A percentile compares a stretch with the other conserved stretches of the same genome.
Evolutionary conservation across 1,284 basidiomycete genomes (phyloP).

Genomic region (Albatrellus sp.): DNA sequence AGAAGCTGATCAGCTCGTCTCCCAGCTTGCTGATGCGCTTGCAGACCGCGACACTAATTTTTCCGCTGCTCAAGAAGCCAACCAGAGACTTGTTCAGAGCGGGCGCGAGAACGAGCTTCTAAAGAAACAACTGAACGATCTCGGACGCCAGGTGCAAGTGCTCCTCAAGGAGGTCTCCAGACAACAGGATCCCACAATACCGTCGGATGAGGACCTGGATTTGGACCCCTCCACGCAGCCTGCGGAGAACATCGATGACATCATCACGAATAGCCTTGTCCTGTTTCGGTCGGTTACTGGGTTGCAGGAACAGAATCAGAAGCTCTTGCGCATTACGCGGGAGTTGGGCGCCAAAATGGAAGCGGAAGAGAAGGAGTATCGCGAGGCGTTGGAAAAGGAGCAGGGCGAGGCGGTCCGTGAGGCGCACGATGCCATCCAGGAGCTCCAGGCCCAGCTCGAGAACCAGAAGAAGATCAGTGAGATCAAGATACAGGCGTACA

Average conservation of each 20-base stretch:
- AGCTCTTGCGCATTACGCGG: slow-evolving; percentile 73
- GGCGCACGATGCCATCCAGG: slow-evolving; percentile 77
- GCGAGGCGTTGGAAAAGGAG: slow-evolving; percentile 52
- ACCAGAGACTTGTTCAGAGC: slow-evolving; percentile 51
- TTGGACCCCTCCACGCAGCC: slow-evolving; percentile 22
- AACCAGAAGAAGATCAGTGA: slow-evolving; percentile 59
- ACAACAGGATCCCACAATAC: slow-evolving; percentile 71
- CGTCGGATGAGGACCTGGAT: slow-evolving; percentile 58
- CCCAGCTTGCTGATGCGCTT: slow-evolving; percentile 65
- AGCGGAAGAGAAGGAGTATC: slow-evolving; percentile 58
- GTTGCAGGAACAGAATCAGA: slow-evolving; percentile 85
- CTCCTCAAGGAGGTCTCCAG: slow-evolving; percentile 74
- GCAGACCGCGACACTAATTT: slow-evolving; percentile 51
- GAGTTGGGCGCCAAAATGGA: slow-evolving; percentile 74
- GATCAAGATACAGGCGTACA: slow-evolving; percentile 62
- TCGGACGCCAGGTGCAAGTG: slow-evolving; percentile 75
- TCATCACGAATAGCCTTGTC: slow-evolving; percentile 87
- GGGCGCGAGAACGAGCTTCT: slow-evolving; percentile 62
- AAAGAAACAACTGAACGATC: slow-evolving; percentile 72
- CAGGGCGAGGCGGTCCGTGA: slow-evolving; percentile 76
- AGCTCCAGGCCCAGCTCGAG: slow-evolving; percentile 66
- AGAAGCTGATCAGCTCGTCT: slow-evolving; percentile 70
- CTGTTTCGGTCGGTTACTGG: slow-evolving; percentile 74
- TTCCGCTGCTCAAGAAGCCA: slow-evolving; percentile 36
- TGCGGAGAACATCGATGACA: slow-evolving; percentile 52